Evolutionary conservation across 371 early-diverging fungal species (phyloP), one percentile per base, ranked within the genome.

Genomic region (Mortierella sp.): DNA sequence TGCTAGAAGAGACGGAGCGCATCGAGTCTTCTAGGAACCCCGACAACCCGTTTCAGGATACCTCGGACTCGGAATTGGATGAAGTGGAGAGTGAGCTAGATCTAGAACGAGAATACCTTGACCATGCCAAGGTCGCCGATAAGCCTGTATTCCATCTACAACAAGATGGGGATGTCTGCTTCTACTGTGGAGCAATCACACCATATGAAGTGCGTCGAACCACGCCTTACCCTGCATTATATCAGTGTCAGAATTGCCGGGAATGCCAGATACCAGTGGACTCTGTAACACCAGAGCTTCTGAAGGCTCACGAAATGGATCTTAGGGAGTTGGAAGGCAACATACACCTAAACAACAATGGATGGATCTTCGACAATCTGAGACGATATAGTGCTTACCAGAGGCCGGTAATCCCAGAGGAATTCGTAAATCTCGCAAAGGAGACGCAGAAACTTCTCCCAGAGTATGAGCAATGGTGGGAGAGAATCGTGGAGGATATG

Each of bases 151-250:
- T 66, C 17, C n/a, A 58, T 8, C 9, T 63, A 23, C 37, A 12
- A n/a, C 61, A 55, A 45, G 75, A 75, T 40, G 70, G 70, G 12
- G 56, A 69, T 43, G 61, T 75, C 17, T 75, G 75, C 28, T 54
- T n/a, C 9, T 65, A 61, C 43, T 75, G 75, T 61, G 66, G 70
- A 32, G 57, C 56, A 4, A 10, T 65, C 5, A 65, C 60, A 0
- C 61, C 75, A 15, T 61, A 64, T 29, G 56, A 65, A 29, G 55
- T 17, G 56, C 64, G 62, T 32, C 23, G 40, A 3, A 42, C 42
- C 3, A 51, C 63, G 2, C 59, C 68, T 6, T 67, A 73, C 34
- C 63, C 68, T 23, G 13, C 63, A 28, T 13, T 64, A 0, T 49
- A 66, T 26, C 43, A 45, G 26, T 73, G 74, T 57, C 17, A 17